Evolutionary conservation across 2,329 filamentous ascomycete genomes (phyloP).

Genomic region (Colletotrichum tropicicola): DNA sequence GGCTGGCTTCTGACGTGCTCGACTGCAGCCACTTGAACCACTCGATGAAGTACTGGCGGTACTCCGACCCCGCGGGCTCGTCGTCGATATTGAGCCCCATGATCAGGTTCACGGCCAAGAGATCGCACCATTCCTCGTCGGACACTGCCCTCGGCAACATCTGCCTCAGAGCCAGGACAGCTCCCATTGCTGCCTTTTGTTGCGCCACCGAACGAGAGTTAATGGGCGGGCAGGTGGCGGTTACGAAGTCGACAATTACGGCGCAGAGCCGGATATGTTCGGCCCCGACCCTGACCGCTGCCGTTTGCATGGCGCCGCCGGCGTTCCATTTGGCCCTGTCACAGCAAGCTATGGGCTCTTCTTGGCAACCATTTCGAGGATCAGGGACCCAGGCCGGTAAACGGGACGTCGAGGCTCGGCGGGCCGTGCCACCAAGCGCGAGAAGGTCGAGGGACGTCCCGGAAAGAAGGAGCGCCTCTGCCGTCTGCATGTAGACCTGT

Average conservation of each 20-base stretch:
- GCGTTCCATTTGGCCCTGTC: neutral
- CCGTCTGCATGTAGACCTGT: neutral
- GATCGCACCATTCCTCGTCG: neutral
- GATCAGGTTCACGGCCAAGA: neutral
- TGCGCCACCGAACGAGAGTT: neutral
- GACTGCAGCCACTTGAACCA: neutral
- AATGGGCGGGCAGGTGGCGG: neutral
- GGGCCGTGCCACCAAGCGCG: neutral
- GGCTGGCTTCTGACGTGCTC: neutral
- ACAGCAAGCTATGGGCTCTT: neutral
- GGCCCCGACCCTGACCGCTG: neutral
- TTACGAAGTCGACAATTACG: neutral
- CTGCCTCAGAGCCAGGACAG: neutral
- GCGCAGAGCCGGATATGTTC: neutral
- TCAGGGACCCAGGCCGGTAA: neutral
- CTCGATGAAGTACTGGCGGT: neutral
- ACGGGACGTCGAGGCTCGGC: neutral
- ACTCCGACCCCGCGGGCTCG: neutral
- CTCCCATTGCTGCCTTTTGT: neutral
- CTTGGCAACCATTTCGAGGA: neutral
- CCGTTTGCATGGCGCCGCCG: neutral
- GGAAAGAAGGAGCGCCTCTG: neutral
- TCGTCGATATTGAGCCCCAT: neutral
- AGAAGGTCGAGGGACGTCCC: neutral
- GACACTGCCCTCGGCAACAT: neutral